Base-by-base conservation (phyloP, 2,329 filamentous ascomycete species). In the Podosphaera fusca region DNA sequence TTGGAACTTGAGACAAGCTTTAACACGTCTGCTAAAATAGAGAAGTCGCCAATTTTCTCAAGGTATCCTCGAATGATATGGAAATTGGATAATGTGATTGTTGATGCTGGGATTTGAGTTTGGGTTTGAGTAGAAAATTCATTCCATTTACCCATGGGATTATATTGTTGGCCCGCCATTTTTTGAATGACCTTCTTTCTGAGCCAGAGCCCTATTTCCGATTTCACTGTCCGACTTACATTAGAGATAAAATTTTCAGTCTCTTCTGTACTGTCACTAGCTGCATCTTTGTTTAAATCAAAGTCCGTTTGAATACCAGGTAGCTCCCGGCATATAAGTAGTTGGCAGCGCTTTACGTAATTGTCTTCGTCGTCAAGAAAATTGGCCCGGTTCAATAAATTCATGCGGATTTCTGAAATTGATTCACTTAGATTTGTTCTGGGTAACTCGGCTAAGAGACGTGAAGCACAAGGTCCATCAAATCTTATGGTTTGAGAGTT, bases 21-120 rank as follows among this genome's bases (percentile, higher is more conserved):
- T 55, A 95, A 68, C 5, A 94, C 74, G 61, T 87, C 82, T 1
- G 82, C 84, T 36, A 96, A 75, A 68, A 90, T 84, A 1, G 80
- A 75, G 64, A 85, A 80, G 65, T 96, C 89, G 56, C 81, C 77
- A 12, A 85, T 78, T 9, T 74, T 72, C 68, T 95, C 90, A 29
- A 95, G 73, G 40, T 87, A 73, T 12, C 76, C 73, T 56, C 87
- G 77, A n/a, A 89, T 71, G 1, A 72, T 71, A 58, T 80, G 77
- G 64, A 94, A 89, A 47, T 81, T 74, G 3, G 70, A 64, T 6
- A 72, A 67, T 0, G 78, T 76, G 8, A 84, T 69, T 2, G 69
- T 67, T 14, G 70, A 73, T 55, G 62, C 59, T 12, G 67, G 14
- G 70, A 60, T 47, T 57, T 57, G n/a, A 35, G 33, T 45, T 12